These are phyloP conservation scores for Claviceps sorghi DNA, from an alignment of 2,329 filamentous ascomycete genomes.

Conservation along the genomic window DNA sequence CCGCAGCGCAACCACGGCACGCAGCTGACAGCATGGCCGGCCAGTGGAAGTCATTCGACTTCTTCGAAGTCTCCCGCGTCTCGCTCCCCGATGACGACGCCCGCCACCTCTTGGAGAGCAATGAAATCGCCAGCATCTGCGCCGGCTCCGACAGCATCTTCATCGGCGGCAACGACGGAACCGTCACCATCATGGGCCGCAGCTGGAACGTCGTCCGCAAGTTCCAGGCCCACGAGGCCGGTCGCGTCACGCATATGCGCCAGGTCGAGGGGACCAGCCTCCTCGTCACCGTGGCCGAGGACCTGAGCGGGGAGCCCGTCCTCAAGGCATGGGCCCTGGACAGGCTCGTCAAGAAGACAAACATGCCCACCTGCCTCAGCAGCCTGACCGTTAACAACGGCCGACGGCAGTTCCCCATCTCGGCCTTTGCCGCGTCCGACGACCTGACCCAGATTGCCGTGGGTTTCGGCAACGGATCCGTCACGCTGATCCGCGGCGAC, in stretches of 20 bases:
- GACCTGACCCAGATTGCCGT: constrained; percentile 88
- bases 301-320: constrained; percentile 72
- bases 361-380: constrained; percentile 74
- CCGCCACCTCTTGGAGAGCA: constrained; percentile 65
- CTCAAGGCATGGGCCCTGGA: constrained; percentile 97
- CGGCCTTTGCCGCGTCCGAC: constrained; percentile 73
- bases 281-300: constrained; percentile 76
- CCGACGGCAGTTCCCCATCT: constrained; percentile 85
- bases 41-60: constrained; percentile 98
- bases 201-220: constrained; percentile 74
- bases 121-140: constrained; percentile 68
- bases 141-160: constrained; percentile 84
- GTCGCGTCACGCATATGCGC: constrained; percentile 77
- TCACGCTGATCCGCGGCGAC: constrained; percentile 86
- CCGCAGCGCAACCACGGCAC: too few relatives aligned
- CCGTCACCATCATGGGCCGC: constrained; percentile 74
- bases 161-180: constrained; percentile 70
- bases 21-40: not conserved
- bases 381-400: constrained; percentile 79
- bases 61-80: constrained; percentile 89
- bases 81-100: constrained; percentile 67
- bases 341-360: constrained; percentile 86
- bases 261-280: constrained; percentile 79
- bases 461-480: constrained; percentile 88
- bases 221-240: constrained; percentile 74